Evolutionary conservation across 257 asterid genomes (phyloP).

Genomic region (Nicotiana benthamiana): DNA sequence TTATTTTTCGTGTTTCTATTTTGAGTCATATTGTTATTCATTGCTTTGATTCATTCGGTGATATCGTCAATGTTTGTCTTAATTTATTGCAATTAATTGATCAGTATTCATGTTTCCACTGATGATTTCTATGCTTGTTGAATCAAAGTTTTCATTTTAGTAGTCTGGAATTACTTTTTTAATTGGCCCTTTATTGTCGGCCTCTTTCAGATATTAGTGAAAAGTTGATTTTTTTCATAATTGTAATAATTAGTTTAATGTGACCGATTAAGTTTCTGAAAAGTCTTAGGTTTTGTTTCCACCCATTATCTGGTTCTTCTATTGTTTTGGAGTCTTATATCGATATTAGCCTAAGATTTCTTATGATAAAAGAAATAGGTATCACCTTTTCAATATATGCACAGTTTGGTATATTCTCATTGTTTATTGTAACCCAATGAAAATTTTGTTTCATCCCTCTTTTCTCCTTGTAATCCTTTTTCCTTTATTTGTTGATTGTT

Average conservation of each 20-base stretch:
- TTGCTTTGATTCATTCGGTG: neutral
- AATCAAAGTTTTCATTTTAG: neutral
- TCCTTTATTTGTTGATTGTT: constrained; percentile 17
- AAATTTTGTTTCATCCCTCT: neutral
- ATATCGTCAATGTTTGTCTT: neutral
- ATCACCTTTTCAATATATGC: neutral
- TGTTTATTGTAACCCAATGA: no score
- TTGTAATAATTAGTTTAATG: neutral
- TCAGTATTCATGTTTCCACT: neutral
- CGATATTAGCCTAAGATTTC: neutral
- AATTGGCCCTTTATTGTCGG: neutral
- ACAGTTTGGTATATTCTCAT: neutral
- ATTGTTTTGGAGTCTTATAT: neutral
- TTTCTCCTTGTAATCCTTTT: neutral
- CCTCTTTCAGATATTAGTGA: neutral
- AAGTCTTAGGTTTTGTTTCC: neutral
- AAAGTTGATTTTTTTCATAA: neutral
- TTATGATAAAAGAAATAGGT: neutral
- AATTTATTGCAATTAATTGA: neutral
- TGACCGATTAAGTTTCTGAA: neutral
- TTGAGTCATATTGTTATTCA: neutral
- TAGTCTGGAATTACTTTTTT: neutral
- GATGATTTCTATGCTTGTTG: neutral
- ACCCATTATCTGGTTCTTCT: neutral
- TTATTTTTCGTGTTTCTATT: neutral